Evolutionary conservation across 495 filamentous ascomycete species (phyloP), one percentile per base, ranked within the genome.

Genomic region (Lasiosphaeris hirsuta): DNA sequence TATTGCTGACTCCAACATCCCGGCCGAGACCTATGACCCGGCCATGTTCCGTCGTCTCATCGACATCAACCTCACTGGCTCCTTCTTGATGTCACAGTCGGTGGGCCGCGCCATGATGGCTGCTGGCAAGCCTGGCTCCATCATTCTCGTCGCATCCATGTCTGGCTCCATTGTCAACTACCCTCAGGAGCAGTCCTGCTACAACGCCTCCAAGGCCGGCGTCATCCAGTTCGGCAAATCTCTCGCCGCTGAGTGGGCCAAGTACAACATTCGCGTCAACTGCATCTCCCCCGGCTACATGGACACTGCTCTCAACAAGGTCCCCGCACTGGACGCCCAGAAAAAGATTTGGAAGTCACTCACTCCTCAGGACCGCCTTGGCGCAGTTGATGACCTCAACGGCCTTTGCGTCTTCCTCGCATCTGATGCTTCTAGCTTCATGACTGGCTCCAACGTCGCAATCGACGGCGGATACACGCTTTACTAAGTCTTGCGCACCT

Each of bases 131-230:
- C 79, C 86, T 10, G 89, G 89, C 51, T 85, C 82, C 45, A 87
- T 90, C 64, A 77, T 90, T 62, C 81, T 88, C 51, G 82, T 89
- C 47, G 86, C 86, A 39, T 89, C 86, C 62, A 91, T 91, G 88
- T 87, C 85, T 35, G 88, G 87, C 63, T 77, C 77, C 59, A 84
- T 90, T 62, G 88, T 90, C 75, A 91, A 90, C 81, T 87, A 84
- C 66, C 87, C 88, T 1, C 88, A 90, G 68, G 83, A 89, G 67
- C 88, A 90, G 70, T 84, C 78, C 9, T 86, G 84, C 73, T 91
- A 90, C 78, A 90, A 90, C 64, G 85, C 87, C 37, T 90, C 86
- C 65, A 91, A 90, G 79, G 88, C 87, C 11, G 88, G 81, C 59
- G 88, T 90, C 37, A 84, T 90, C 64, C 85, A 88, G 70, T 78